A percentile compares a stretch with the other conserved stretches of the same genome.
Evolutionary conservation across 2,329 filamentous ascomycete genomes (phyloP).

Genomic region (Colletotrichum cordylinicola): DNA sequence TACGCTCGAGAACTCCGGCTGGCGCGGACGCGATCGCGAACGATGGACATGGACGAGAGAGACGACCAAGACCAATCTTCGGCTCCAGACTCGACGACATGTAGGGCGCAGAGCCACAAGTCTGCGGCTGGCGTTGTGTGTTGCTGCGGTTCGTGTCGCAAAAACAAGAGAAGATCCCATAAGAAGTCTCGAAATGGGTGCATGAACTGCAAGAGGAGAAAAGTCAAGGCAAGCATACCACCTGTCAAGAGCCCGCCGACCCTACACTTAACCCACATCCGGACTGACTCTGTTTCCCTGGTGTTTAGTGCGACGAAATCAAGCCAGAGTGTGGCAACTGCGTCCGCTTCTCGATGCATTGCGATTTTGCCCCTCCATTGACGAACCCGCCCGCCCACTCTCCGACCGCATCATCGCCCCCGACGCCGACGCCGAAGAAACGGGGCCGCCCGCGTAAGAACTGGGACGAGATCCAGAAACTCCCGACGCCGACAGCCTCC

Average conservation of each 20-base stretch:
- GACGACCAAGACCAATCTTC: neutral
- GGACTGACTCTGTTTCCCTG: neutral
- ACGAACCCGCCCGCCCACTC: neutral
- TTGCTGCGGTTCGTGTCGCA: constrained; percentile 5
- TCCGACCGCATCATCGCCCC: neutral
- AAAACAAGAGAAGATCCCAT: constrained; percentile 14
- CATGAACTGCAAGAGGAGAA: constrained; percentile 23
- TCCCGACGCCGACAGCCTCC: neutral
- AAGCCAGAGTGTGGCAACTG: constrained; percentile 24
- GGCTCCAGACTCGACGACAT: neutral
- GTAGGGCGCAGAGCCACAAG: neutral
- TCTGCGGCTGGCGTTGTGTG: neutral
- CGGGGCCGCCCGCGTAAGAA: constrained; percentile 21
- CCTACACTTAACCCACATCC: neutral
- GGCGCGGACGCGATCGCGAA: neutral
- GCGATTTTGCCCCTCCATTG: constrained; percentile 17
- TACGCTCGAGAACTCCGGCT: neutral
- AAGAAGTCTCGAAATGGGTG: constrained; percentile 25
- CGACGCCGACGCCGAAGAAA: constrained; percentile 3
- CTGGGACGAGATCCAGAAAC: constrained; percentile 14
- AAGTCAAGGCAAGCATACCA: constrained; percentile 17
- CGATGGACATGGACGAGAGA: neutral
- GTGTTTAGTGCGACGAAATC: constrained; percentile 23
- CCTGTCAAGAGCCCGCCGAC: neutral
- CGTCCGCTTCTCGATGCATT: constrained; percentile 21